These are phyloP conservation scores for Lodderomyces pseudojiufengensis DNA, from an alignment of 1,139 yeast genomes.

Conservation along the genomic window DNA sequence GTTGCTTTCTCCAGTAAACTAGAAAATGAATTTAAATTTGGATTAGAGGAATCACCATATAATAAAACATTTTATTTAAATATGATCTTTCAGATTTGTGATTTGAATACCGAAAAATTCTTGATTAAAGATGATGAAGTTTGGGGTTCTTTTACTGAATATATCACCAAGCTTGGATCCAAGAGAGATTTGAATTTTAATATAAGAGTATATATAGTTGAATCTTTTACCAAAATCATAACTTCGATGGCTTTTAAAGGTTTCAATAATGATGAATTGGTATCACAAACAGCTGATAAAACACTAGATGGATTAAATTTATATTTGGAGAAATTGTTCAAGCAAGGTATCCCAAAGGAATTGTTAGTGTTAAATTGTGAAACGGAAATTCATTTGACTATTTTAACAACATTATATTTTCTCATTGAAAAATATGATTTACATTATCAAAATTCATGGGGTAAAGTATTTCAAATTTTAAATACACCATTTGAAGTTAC, in stretches of 20 bases:
- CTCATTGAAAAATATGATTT: conserved; percentile 69
- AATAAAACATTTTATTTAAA: conserved; percentile 40
- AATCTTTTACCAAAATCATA: conserved; percentile 48
- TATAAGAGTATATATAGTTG: conserved; percentile 44
- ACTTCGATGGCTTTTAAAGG: conserved; percentile 47
- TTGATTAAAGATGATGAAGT: conserved; percentile 33
- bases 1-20: conserved; percentile 14
- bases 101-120: conserved; percentile 49
- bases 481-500: conserved; percentile 59
- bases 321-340: conserved; percentile 31
- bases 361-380: conserved; percentile 48
- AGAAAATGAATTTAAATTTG: conserved; percentile 8
- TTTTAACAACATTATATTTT: conserved; percentile 60
- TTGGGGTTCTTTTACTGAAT: conserved; percentile 47
- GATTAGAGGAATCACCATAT: conserved; percentile 30
- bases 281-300: conserved; percentile 29
- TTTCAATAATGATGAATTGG: conserved; percentile 24
- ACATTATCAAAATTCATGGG: conserved; percentile 63
- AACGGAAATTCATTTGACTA: conserved; percentile 61
- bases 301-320: conserved; percentile 35
- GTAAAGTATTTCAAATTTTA: conserved; percentile 61
- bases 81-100: conserved; percentile 42
- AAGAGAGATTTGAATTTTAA: conserved; percentile 41
- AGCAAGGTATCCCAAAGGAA: conserved; percentile 39
- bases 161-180: conserved; percentile 35